phyloP scores from a whole-genome alignment of 768 basidiomycete genomes.

The Suillus alpinus region DNA sequence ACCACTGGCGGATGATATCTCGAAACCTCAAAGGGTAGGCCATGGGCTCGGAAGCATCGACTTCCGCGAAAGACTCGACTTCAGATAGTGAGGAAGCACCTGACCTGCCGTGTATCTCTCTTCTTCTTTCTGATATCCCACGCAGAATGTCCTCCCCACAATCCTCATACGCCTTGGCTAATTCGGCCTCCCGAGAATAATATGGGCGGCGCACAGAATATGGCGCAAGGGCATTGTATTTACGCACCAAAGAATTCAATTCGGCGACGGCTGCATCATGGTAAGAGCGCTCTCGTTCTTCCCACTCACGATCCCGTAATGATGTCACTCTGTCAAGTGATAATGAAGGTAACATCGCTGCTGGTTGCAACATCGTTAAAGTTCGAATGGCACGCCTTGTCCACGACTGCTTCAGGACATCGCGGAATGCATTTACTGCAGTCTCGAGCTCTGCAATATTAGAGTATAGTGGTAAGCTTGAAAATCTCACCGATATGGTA shows the following conservation, averaged over 20 bases:
- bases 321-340: conserved; percentile 35
- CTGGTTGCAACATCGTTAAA: conserved; percentile 43
- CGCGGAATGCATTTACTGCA: conserved; percentile 59
- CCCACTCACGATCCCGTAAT: conserved; percentile 70
- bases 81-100: not conserved
- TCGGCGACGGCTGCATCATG: conserved; percentile 69
- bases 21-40: conserved; percentile 19
- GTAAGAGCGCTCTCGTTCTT: conserved; percentile 60
- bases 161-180: conserved; percentile 50
- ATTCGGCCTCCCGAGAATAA: conserved; percentile 54
- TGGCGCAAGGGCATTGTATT: conserved; percentile 79
- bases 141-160: conserved; percentile 51
- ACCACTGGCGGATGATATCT: conserved; percentile 28
- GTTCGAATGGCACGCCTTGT: conserved; percentile 70
- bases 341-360: conserved; percentile 37
- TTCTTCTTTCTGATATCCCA: conserved; percentile 33
- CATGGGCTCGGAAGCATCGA: conserved; percentile 5
- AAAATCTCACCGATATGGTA: not conserved
- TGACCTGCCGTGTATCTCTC: not conserved
- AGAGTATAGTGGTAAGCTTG: conserved; percentile 6
- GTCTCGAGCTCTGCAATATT: conserved; percentile 58
- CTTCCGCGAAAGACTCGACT: conserved; percentile 8
- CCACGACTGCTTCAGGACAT: conserved; percentile 65
- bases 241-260: conserved; percentile 70
- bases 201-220: conserved; percentile 70